Percentiles rank a stretch among this genome's conserved stretches.
These are phyloP conservation scores for Salvia splendens DNA, from an alignment of 257 asterid species.

Conservation along the genomic window DNA sequence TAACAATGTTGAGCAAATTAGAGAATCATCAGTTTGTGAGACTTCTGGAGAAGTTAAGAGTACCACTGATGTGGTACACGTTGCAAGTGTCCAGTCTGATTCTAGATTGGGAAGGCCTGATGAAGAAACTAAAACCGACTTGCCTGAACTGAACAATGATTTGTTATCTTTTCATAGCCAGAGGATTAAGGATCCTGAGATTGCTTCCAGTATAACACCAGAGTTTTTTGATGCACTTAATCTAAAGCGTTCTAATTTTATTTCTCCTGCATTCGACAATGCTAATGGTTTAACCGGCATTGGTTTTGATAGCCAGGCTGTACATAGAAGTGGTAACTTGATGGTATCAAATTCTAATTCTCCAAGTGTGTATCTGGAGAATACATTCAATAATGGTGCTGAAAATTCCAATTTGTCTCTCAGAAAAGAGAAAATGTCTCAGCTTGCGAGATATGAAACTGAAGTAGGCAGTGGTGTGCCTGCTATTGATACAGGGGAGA, in stretches of 20 bases:
- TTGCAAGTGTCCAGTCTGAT: conserved; percentile 37
- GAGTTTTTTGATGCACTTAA: conserved; percentile 43
- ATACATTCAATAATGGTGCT: conserved; percentile 35
- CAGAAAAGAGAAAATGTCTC: conserved; percentile 42
- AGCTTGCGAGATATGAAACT: conserved; percentile 49
- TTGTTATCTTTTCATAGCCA: conserved; percentile 59
- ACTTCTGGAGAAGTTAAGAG: conserved; percentile 38
- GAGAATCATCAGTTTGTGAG: conserved; percentile 43
- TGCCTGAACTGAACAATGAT: conserved; percentile 57
- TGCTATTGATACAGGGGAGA: conserved; percentile 66
- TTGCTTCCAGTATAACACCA: conserved; percentile 40
- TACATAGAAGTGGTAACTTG: conserved; percentile 50
- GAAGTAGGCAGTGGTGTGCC: conserved; percentile 41
- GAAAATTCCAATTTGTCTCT: conserved; percentile 43
- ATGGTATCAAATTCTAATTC: conserved; percentile 48
- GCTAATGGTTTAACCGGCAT: conserved; percentile 39
- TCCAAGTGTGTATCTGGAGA: conserved; percentile 51
- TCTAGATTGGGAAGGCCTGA: conserved; percentile 34
- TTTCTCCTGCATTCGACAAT: conserved; percentile 39
- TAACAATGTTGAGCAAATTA: conserved; percentile 43
- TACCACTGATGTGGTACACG: conserved; percentile 30
- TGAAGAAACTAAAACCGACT: conserved; percentile 35
- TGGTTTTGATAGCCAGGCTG: conserved; percentile 45
- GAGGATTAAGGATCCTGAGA: conserved; percentile 65
- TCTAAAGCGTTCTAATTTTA: conserved; percentile 40